Evolutionary conservation across 805 yeast genomes (phyloP).

Genomic region (Helenozyma baotianmanensis): DNA sequence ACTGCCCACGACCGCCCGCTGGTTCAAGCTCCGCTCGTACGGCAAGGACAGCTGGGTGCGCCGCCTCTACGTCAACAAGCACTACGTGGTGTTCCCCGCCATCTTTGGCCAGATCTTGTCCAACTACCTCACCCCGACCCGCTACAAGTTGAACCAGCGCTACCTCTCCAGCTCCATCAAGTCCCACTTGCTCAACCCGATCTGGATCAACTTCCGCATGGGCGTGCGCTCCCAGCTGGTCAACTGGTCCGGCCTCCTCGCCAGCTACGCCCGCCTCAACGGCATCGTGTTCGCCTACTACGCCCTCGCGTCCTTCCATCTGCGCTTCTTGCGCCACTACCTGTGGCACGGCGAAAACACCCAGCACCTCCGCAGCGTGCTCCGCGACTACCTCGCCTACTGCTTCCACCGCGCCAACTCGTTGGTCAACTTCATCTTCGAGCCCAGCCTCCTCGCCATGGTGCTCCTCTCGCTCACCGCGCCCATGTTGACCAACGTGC

Average conservation of each 20-base stretch:
- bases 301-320: constrained; percentile 17
- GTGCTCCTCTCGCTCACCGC: constrained; percentile 31
- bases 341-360: constrained; percentile 15
- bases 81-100: constrained; percentile 30
- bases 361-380: constrained; percentile 1
- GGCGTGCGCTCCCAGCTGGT: constrained; percentile 22
- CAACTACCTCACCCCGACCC: constrained; percentile 38
- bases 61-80: constrained; percentile 25
- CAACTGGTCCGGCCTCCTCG: constrained; percentile 26
- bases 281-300: constrained; percentile 15
- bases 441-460: constrained; percentile 34
- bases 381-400: constrained; percentile 16
- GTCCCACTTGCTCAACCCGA: constrained; percentile 30
- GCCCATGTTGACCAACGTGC: constrained; percentile 19
- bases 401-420: constrained; percentile 25
- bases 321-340: constrained; percentile 21
- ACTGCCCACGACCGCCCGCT: constrained; percentile 23
- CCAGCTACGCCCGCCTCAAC: constrained; percentile 26
- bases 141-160: constrained; percentile 29
- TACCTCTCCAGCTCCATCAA: constrained; percentile 32
- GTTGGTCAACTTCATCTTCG: constrained; percentile 29
- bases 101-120: constrained; percentile 37
- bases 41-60: constrained; percentile 14
- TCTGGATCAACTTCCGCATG: constrained; percentile 36
- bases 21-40: constrained; percentile 23